These are phyloP conservation scores for Penicillium tannophilum DNA, from an alignment of 495 filamentous ascomycete species.

Conservation along the genomic window DNA sequence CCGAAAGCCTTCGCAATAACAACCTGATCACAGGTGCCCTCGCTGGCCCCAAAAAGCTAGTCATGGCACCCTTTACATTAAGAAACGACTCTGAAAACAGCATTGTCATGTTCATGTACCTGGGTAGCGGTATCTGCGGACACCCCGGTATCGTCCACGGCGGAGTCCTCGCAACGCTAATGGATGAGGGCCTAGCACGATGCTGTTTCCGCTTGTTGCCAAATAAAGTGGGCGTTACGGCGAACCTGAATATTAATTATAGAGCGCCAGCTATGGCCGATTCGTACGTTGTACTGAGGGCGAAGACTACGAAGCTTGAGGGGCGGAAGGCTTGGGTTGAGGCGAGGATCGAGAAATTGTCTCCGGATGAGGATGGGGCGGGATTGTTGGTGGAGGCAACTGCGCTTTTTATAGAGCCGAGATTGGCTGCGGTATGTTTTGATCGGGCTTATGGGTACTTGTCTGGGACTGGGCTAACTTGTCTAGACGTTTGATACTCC, in stretches of 20 bases:
- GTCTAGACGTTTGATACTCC: slow-evolving; percentile 1
- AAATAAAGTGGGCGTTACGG: slow-evolving; percentile 83
- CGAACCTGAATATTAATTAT: slow-evolving; percentile 87
- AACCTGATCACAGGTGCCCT: slow-evolving; percentile 81
- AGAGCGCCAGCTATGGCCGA: slow-evolving; percentile 69
- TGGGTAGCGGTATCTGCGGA: slow-evolving; percentile 78
- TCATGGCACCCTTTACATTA: slow-evolving; percentile 77
- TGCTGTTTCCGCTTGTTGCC: slow-evolving; percentile 87
- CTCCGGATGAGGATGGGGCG: slow-evolving; percentile 56
- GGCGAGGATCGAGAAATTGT: slow-evolving; percentile 79
- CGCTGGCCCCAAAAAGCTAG: slow-evolving; percentile 68
- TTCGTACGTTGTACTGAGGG: slow-evolving; percentile 72
- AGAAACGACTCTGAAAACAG: slow-evolving; percentile 64
- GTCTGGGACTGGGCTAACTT: neutral
- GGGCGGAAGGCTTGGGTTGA: slow-evolving; percentile 94
- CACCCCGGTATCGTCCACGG: slow-evolving; percentile 89
- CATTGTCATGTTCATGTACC: slow-evolving; percentile 70
- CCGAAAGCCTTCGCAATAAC: slow-evolving; percentile 58
- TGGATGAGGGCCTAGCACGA: slow-evolving; percentile 85
- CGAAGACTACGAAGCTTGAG: slow-evolving; percentile 79
- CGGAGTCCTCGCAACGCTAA: slow-evolving; percentile 80
- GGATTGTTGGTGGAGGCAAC: slow-evolving; percentile 70
- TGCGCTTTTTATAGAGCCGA: slow-evolving; percentile 85
- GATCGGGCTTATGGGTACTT: neutral
- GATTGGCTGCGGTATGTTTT: slow-evolving; percentile 66